phyloP scores from a whole-genome alignment of 352 stramenopile species.

The Pythium apleroticum region DNA sequence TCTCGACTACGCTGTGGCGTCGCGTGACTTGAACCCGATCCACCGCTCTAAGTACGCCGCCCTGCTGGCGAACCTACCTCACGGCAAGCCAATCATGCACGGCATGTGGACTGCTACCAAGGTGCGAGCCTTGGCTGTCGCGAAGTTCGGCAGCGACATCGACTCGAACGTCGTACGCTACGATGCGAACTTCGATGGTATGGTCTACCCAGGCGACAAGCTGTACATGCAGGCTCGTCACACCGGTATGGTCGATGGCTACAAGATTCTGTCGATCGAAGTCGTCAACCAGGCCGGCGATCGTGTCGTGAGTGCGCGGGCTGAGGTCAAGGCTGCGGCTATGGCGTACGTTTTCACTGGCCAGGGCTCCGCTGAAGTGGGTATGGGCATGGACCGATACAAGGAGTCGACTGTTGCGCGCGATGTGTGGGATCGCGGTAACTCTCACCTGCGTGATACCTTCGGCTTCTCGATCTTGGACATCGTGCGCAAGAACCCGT shows the following conservation, averaged over 20 bases:
- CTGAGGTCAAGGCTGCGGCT: constrained; percentile 62
- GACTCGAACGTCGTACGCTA: constrained; percentile 76
- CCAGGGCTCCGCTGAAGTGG: constrained; percentile 77
- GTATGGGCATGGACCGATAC: constrained; percentile 91
- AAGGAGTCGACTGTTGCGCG: constrained; percentile 62
- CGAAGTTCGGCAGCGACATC: constrained; percentile 45
- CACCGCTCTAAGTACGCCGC: constrained; percentile 78
- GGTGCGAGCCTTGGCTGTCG: constrained; percentile 63
- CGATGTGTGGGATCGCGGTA: constrained; percentile 80
- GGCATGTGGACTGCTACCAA: constrained; percentile 89
- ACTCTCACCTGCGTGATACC: constrained; percentile 61
- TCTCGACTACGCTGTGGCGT: constrained; percentile 73
- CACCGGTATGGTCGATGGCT: constrained; percentile 56
- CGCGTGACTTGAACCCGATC: constrained; percentile 86
- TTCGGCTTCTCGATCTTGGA: constrained; percentile 90
- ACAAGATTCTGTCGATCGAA: constrained; percentile 72
- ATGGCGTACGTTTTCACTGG: constrained; percentile 88
- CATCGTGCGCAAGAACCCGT: constrained; percentile 86
- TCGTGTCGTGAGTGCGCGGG: constrained; percentile 67
- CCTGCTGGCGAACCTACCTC: constrained; percentile 68
- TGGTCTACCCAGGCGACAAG: constrained; percentile 85
- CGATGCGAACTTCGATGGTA: constrained; percentile 82
- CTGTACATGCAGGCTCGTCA: constrained; percentile 80
- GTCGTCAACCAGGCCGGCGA: constrained; percentile 75
- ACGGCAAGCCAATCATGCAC: constrained; percentile 84